Percentiles rank a stretch among this genome's conserved stretches.
phyloP scores from a whole-genome alignment of 106 monocot species.

The Allium fistulosum region DNA sequence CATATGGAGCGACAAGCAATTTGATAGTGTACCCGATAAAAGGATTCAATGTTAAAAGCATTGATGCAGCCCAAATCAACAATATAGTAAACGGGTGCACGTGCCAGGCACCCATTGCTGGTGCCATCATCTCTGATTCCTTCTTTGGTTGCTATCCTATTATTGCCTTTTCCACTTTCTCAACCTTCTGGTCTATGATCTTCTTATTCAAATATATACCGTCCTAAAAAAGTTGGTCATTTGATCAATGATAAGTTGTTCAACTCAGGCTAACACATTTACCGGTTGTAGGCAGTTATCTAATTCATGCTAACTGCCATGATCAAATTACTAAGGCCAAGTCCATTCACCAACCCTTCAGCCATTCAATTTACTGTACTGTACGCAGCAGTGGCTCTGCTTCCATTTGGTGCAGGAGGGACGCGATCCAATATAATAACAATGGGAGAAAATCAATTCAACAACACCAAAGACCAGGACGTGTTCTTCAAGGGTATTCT shows the following conservation, averaged over 20 bases:
- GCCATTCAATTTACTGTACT: background rate
- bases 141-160: constrained; percentile 37
- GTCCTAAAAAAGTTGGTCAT: too few species aligned
- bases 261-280: too few species aligned
- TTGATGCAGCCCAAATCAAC: too few species aligned
- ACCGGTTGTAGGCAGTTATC: background rate
- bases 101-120: too few species aligned
- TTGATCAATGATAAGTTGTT: too few species aligned
- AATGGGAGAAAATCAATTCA: constrained; percentile 11
- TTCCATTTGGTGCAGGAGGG: constrained; percentile 5
- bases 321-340: constrained; percentile 5
- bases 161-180: constrained; percentile 23
- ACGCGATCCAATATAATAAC: constrained; percentile 7
- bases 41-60: too few species aligned
- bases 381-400: background rate
- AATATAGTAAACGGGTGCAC: too few species aligned
- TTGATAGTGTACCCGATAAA: too few species aligned
- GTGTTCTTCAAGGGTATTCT: constrained; percentile 13
- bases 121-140: too few species aligned
- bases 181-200: constrained; percentile 28
- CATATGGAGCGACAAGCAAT: constrained; percentile 14
- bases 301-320: constrained; percentile 8
- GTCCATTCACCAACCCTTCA: background rate
- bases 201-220: too few species aligned
- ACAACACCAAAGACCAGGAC: background rate